Evolutionary conservation across 1,139 yeast genomes (phyloP).

Genomic region (Geotrichum europaeum): DNA sequence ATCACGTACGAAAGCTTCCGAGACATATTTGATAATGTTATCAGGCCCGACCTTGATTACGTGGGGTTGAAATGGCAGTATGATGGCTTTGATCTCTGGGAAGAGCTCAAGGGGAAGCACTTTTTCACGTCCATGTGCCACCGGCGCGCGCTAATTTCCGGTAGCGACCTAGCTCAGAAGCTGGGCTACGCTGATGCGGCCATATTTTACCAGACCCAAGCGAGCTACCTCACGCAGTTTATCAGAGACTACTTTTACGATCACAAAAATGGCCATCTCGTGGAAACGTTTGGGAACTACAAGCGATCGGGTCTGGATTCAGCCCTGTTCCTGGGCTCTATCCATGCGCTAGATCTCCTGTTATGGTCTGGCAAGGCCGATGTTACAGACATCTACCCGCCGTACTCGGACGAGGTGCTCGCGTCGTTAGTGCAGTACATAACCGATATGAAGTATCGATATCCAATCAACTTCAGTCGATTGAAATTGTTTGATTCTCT

Average conservation of each 20-base stretch:
- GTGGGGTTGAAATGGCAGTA: constrained; percentile 57
- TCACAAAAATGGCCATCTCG: constrained; percentile 46
- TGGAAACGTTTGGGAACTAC: constrained; percentile 57
- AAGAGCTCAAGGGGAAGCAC: constrained; percentile 69
- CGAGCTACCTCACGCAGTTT: constrained; percentile 38
- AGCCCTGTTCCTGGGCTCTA: constrained; percentile 65
- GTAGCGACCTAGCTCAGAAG: constrained; percentile 43
- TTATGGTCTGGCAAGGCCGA: constrained; percentile 50
- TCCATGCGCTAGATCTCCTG: constrained; percentile 38
- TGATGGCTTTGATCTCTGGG: constrained; percentile 86
- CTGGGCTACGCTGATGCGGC: constrained; percentile 38
- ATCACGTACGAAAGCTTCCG: constrained; percentile 20
- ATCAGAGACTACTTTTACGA: constrained; percentile 30
- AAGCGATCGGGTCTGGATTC: constrained; percentile 71
- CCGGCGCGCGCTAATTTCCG: constrained; percentile 59
- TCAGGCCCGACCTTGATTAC: constrained; percentile 69
- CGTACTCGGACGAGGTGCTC: constrained; percentile 31
- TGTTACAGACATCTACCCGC: constrained; percentile 27
- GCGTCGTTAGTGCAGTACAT: constrained; percentile 32
- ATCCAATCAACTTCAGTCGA: constrained; percentile 61
- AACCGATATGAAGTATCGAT: constrained; percentile 62
- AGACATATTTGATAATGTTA: constrained; percentile 37
- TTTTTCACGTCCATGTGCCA: constrained; percentile 76
- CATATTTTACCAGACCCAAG: constrained; percentile 25
- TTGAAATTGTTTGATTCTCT: constrained; percentile 32